Evolutionary conservation across 164 flowering plant genomes (phyloP), one percentile per base, ranked within the genome.

Genomic region (Amborella trichopoda): DNA sequence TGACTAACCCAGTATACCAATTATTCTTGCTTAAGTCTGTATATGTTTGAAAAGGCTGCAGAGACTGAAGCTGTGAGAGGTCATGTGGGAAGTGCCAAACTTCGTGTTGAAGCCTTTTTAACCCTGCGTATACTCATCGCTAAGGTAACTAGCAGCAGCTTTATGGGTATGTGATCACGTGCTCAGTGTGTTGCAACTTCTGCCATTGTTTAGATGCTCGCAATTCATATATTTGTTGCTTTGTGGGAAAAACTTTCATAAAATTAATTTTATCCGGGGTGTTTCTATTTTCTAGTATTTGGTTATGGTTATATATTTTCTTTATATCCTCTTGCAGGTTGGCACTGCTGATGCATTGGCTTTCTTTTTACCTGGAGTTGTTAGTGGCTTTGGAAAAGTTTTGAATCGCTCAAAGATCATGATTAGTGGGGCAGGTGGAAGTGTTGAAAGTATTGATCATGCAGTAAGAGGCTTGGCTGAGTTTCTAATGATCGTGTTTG

Each of bases 341-440:
- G 99, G 95, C 17, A 61, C 68, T 53, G 81, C 95, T 58, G 94
- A 91, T 73, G 87, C 84, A 28, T 56, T 91, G 58, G 95, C 89
- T 40, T 91, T 87, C 69, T 91, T 87, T 66, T 66, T 87, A 62
- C 99, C 99, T 39, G 99, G 96, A 43, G 88, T 88, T 55, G 90
- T 87, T 27, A 84, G 95, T 67, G 83, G 80, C 54, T 68, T 84
- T 58, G 75, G 76, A 42, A 87, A 87, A 75, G 80, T 80, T 48
- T 60, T 91, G 68, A 77, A 78, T 44, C 61, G 72, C 28, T 65
- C 96, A 18, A 87, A 75, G 63, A 58, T 76, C 13, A 77, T 84
- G 88, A 72, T 75, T 33, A 91, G 90, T 66, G 99, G 99, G 49
- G 94, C 99, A 49, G 93, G 86, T 69, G 96, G 94, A 58, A 87